Percentiles rank a stretch among this genome's conserved stretches.
These are phyloP conservation scores for Neonectria sp. DNA, from an alignment of 2,329 filamentous ascomycete species.

Conservation along the genomic window DNA sequence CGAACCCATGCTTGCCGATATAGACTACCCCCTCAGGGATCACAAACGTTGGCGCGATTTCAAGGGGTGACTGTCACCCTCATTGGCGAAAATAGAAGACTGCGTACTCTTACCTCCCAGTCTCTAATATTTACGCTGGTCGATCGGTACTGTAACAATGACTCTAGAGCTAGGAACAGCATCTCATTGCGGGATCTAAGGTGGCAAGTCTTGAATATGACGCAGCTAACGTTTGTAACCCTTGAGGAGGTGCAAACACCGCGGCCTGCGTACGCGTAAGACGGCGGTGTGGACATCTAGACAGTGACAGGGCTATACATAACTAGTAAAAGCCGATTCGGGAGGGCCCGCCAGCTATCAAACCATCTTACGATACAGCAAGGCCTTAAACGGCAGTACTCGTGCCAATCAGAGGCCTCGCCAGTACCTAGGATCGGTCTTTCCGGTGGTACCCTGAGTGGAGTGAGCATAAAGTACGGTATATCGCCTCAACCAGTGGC, in stretches of 20 bases:
- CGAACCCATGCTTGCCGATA: too few species aligned
- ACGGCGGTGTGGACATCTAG: slow-evolving; percentile 2
- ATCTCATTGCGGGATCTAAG: too few species aligned
- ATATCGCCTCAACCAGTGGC: background rate
- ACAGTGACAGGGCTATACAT: background rate
- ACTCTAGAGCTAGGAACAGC: too few species aligned
- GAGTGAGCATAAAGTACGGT: background rate
- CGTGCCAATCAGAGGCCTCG: slow-evolving; percentile 2
- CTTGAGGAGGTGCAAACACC: too few species aligned
- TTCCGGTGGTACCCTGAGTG: slow-evolving; percentile 1
- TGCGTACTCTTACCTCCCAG: background rate
- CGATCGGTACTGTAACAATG: too few species aligned
- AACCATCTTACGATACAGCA: background rate
- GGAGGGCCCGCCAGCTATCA: background rate
- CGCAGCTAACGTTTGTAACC: too few species aligned
- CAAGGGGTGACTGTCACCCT: too few species aligned
- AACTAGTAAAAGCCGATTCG: background rate
- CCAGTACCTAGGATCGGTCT: slow-evolving; percentile 6
- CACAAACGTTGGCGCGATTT: too few species aligned
- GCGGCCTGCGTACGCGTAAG: background rate
- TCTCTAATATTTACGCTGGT: too few species aligned
- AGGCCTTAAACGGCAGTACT: background rate
- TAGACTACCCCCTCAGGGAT: too few species aligned
- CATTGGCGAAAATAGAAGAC: too few species aligned
- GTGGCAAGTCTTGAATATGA: too few species aligned